These are phyloP conservation scores for Bretschneidera sinensis DNA, from an alignment of 345 rosid species.

Conservation along the genomic window DNA sequence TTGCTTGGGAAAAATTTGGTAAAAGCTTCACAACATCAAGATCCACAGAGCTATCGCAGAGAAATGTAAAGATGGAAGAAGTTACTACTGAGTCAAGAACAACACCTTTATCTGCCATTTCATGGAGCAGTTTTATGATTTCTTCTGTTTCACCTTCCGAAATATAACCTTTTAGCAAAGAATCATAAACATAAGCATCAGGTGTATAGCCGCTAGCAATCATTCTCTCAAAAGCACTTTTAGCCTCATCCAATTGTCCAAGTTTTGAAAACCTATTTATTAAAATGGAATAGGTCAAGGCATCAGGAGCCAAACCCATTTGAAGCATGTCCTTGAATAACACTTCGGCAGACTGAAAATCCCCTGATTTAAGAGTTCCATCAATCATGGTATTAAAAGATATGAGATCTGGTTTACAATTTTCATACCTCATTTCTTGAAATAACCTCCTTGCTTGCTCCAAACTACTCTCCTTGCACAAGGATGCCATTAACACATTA, in stretches of 20 bases:
- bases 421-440: constrained; percentile 37
- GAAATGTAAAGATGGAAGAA: constrained; percentile 46
- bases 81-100: constrained; percentile 41
- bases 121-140: constrained; percentile 36
- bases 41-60: constrained; percentile 38
- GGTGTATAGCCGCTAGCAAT: constrained; percentile 50
- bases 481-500: constrained; percentile 44
- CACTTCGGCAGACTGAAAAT: constrained; percentile 41
- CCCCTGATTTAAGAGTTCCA: constrained; percentile 54
- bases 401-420: constrained; percentile 32
- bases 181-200: constrained; percentile 40
- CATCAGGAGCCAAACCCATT: constrained; percentile 49
- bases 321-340: constrained; percentile 43
- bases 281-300: constrained; percentile 44
- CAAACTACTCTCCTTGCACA: constrained; percentile 60
- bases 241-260: constrained; percentile 53
- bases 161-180: constrained; percentile 48
- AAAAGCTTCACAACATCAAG: constrained; percentile 29
- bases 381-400: constrained; percentile 58
- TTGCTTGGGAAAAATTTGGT: constrained; percentile 36
- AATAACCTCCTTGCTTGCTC: constrained; percentile 61
- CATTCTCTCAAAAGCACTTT: constrained; percentile 46
- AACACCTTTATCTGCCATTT: constrained; percentile 46
- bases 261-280: constrained; percentile 54
- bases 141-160: constrained; percentile 44